Evolutionary conservation across 768 basidiomycete species (phyloP), one percentile per base, ranked within the genome.

Genomic region (Macrocybe gigantea): DNA sequence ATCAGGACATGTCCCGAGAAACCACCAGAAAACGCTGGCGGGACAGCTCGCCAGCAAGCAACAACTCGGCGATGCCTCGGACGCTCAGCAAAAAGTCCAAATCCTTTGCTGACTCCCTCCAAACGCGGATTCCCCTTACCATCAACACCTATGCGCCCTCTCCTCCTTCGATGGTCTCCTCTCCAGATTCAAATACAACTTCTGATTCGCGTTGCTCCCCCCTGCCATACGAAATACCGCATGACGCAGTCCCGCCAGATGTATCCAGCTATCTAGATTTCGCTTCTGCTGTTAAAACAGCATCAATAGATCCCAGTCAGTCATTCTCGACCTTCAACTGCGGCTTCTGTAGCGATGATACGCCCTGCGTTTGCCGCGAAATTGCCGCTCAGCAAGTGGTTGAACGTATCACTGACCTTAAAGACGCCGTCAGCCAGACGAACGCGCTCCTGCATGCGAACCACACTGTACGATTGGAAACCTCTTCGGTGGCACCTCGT

Each of bases 281-380:
- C 33, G 43, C 63, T 11, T 50, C 63, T n/a, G 53, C 49, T 33
- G 35, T 54, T 38, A 68, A 69, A 56, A 46, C 52, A 44, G 41
- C 54, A 7, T 45, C 51, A 11, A 53, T 63, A 9, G 58, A 62
- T 34, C 54, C 53, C 33, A 54, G 61, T 14, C 45, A 65, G 8
- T 22, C 22, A 22, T 74, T 80, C 48, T 66, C 74, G 10, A 58
- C 74, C 4, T 78, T 82, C 52, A 74, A 77, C 49, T 93, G 91
- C 60, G 85, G 88, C 2, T 80, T 91, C 63, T 93, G 92, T 61
- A 77, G 68, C 49, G 79, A 82, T 38, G 74, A 74, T 49, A 76
- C 76, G 11, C 77, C 82, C 36, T 94, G 92, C 58, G 77, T 93
- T 38, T 94, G 91, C 63, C 78, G 80, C 47, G 86, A 88, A 60